Evolutionary conservation across 768 basidiomycete species (phyloP).

Genomic region (Agrocybe pediades): DNA sequence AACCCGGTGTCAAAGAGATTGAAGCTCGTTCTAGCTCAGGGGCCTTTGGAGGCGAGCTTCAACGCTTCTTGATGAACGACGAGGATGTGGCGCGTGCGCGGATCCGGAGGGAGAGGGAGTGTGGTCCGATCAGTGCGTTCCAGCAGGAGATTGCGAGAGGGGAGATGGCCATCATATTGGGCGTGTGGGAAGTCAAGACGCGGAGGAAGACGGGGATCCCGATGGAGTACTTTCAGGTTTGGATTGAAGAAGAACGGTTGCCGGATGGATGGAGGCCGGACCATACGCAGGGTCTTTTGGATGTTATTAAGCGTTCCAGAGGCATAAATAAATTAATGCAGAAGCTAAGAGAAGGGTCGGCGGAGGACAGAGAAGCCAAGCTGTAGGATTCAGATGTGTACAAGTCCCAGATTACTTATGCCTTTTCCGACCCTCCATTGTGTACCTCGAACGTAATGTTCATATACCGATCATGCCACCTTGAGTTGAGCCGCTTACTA

Average conservation of each 20-base stretch:
- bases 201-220: slow-evolving; percentile 42
- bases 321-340: slow-evolving; percentile 30
- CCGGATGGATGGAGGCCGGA: slow-evolving; percentile 47
- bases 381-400: too few relatives aligned
- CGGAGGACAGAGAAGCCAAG: too few relatives aligned
- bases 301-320: slow-evolving; percentile 34
- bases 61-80: slow-evolving; percentile 33
- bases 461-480: too few relatives aligned
- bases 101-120: slow-evolving; percentile 50
- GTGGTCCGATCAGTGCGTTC: slow-evolving; percentile 39
- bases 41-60: slow-evolving; percentile 14
- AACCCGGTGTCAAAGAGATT: slow-evolving; percentile 28
- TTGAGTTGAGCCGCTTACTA: too few relatives aligned
- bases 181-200: slow-evolving; percentile 48
- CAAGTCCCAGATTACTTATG: too few relatives aligned
- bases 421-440: too few relatives aligned
- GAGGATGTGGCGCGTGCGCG: slow-evolving; percentile 51
- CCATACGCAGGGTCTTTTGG: slow-evolving; percentile 34
- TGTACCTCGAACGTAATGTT: too few relatives aligned
- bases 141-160: slow-evolving; percentile 67
- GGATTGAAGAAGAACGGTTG: slow-evolving; percentile 54
- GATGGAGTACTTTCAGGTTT: slow-evolving; percentile 45
- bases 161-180: slow-evolving; percentile 67
- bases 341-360: slow-evolving; percentile 22
- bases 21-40: slow-evolving; percentile 16